These are phyloP conservation scores for Ilyonectria robusta DNA, from an alignment of 2,329 filamentous ascomycete species.

Conservation along the genomic window DNA sequence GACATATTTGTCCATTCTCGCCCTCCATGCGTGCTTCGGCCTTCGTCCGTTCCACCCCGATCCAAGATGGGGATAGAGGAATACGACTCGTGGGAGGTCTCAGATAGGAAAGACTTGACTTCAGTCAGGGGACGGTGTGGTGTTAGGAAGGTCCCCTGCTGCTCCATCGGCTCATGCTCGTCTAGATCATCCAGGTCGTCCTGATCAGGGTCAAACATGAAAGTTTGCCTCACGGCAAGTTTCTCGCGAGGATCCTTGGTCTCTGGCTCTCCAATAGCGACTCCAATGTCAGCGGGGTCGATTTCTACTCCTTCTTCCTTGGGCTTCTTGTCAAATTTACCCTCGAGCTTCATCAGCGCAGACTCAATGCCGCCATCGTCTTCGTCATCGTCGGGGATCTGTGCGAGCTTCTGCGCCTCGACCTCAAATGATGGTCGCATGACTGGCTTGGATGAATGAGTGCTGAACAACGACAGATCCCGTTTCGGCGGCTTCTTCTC, in stretches of 20 bases:
- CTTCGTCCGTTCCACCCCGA: constrained; percentile 71
- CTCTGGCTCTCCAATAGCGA: constrained; percentile 53
- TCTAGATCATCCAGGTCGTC: constrained; percentile 42
- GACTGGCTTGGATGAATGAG: constrained; percentile 72
- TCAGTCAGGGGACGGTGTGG: constrained; percentile 51
- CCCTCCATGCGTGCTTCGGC: constrained; percentile 56
- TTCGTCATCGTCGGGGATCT: constrained; percentile 87
- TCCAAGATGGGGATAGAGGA: constrained; percentile 84
- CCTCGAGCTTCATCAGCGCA: constrained; percentile 92
- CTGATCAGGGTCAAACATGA: constrained; percentile 47
- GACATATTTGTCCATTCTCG: constrained; percentile 70
- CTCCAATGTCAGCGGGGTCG: constrained; percentile 37
- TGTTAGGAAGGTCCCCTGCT: constrained; percentile 36
- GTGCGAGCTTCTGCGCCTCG: constrained; percentile 88
- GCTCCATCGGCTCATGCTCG: constrained; percentile 40
- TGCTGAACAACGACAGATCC: constrained; percentile 70
- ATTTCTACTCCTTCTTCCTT: constrained; percentile 25
- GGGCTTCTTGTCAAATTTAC: constrained; percentile 77
- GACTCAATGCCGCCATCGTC: constrained; percentile 87
- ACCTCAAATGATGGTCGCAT: constrained; percentile 87
- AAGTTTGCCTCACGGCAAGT: constrained; percentile 60
- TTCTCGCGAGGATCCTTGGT: constrained; percentile 62
- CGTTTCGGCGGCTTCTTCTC: constrained; percentile 63
- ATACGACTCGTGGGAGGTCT: constrained; percentile 80
- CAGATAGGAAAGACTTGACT: constrained; percentile 66